Percentiles rank a stretch among this genome's conserved stretches.
phyloP scores from a whole-genome alignment of 306 rosid genomes.

The Vigna radiata region DNA sequence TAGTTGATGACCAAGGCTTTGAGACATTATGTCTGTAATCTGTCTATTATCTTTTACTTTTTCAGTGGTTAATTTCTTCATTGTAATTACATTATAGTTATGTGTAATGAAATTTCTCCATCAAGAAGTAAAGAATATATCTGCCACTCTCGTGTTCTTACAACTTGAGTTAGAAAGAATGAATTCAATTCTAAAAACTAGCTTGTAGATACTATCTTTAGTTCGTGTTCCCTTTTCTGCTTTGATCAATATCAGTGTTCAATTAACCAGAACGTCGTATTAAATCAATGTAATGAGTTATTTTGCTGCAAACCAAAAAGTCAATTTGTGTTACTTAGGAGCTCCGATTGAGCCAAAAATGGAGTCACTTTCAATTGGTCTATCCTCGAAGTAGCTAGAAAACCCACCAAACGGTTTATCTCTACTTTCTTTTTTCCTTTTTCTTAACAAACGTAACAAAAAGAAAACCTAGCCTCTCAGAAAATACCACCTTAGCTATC shows the following conservation, averaged over 20 bases:
- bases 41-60: neutral
- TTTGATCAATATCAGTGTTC: neutral
- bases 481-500: neutral
- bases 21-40: neutral
- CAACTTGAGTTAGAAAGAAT: no score
- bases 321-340: neutral
- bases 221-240: neutral
- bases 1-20: slow-evolving; percentile 10
- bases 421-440: no score
- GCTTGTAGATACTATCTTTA: no score
- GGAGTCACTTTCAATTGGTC: no score
- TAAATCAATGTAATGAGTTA: neutral
- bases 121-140: slow-evolving; percentile 17
- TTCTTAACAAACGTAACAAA: neutral
- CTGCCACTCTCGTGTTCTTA: neutral
- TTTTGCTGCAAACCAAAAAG: neutral
- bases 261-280: neutral
- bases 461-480: neutral
- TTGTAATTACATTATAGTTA: neutral
- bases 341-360: no score
- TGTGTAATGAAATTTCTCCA: neutral
- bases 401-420: no score
- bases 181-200: no score
- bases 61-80: neutral
- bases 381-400: no score